phyloP scores from a whole-genome alignment of 2,329 filamentous ascomycete genomes.

The Aureobasidium leucospermi region DNA sequence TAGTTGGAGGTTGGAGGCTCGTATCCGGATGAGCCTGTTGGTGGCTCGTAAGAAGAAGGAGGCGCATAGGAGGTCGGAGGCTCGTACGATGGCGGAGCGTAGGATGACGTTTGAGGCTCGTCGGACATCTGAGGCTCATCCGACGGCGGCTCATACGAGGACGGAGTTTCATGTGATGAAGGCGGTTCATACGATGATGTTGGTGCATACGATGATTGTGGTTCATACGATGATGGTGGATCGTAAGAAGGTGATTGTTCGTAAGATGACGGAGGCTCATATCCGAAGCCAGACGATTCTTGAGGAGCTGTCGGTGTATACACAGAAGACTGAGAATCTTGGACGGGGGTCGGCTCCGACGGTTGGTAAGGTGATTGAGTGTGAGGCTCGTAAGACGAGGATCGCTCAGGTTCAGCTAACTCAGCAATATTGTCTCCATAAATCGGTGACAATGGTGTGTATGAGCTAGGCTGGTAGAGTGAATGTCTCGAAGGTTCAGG shows the following conservation, averaged over 20 bases:
- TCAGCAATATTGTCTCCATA: not conserved
- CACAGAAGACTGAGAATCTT: not conserved
- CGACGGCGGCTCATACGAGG: conserved; percentile 12
- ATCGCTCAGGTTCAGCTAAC: not conserved
- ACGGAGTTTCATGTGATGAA: conserved; percentile 7
- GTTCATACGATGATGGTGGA: not conserved
- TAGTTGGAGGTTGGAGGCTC: conserved; percentile 50
- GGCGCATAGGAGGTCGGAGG: conserved; percentile 15
- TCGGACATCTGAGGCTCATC: not conserved
- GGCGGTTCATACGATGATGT: not conserved
- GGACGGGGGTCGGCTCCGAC: not conserved
- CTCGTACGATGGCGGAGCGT: conserved; percentile 24
- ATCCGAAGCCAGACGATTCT: not conserved
- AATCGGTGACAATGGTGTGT: not conserved
- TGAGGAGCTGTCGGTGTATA: not conserved
- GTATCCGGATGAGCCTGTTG: conserved; percentile 39
- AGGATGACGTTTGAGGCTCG: conserved; percentile 12
- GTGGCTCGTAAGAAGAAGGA: conserved; percentile 30
- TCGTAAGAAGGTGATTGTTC: not conserved
- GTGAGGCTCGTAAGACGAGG: not conserved
- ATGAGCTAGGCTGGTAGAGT: conserved; percentile 7
- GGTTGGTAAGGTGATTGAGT: not conserved
- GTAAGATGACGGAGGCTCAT: not conserved
- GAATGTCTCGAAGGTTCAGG: conserved; percentile 10
- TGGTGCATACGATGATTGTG: conserved; percentile 1